Evolutionary conservation across 2,329 filamentous ascomycete species (phyloP), one percentile per base, ranked within the genome.

Genomic region (Monilinia fructicola): DNA sequence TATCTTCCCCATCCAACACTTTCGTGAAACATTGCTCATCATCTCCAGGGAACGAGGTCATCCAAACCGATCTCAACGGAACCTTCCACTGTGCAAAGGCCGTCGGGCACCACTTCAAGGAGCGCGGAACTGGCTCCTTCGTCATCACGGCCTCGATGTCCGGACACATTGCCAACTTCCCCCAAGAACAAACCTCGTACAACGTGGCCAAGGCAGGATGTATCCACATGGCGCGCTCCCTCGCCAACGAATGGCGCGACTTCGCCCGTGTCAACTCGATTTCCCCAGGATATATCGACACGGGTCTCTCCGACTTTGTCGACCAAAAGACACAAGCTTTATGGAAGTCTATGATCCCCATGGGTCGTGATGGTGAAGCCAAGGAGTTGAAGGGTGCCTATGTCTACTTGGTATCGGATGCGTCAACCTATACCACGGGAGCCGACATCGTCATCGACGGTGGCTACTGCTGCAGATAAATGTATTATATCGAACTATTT

Each of bases 181-280:
- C 87, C 38, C 87, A 89, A 77, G 86, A 89, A 78, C 87, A 90
- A 71, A 86, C 84, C 38, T 82, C 80, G n/a, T 87, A 87, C 79
- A 87, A 87, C 73, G 83, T 84, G 55, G 84, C 87, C 70, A 90
- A 90, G 81, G 86, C 87, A 52, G 87, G 86, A 68, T 87, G 85
- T 74, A 87, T 89, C 72, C 86, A 89, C 77, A 75, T 89, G 72
- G 85, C 86, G 61, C 79, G 80, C 69, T 88, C 85, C 54, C 80
- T 90, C 67, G 87, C 87, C 73, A 89, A 88, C 76, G 87, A 90
- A 78, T 90, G 87, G 87, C 81, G 85, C 67, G 86, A 87, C 76
- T 89, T 89, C 77, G 87, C 87, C 56, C 84, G 87, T 72, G 87
- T 88, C 73, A 90, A 90, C 81, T 84, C 81, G 76, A 86, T 90